These are phyloP conservation scores for Russula sp. DNA, from an alignment of 768 basidiomycete genomes.

Conservation along the genomic window DNA sequence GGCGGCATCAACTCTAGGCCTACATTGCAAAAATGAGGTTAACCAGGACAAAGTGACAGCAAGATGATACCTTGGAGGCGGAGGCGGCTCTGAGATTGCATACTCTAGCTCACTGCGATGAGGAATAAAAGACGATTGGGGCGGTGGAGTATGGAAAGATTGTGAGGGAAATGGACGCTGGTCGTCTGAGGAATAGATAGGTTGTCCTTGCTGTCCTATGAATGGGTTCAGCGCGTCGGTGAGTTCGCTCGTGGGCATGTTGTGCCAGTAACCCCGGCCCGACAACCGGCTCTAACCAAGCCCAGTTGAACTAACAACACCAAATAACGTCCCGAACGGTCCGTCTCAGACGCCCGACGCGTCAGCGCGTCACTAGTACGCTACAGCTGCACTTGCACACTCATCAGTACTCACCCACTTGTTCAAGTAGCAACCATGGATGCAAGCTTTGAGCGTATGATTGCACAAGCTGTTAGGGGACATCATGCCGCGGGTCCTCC, in stretches of 20 bases:
- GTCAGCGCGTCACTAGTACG: background rate
- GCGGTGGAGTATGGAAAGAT: constrained; percentile 1
- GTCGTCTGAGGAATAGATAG: constrained; percentile 5
- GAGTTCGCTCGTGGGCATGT: constrained; percentile 65
- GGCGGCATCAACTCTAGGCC: constrained; percentile 22
- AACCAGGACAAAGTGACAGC: background rate
- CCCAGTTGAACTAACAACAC: background rate
- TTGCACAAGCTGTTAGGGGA: constrained; percentile 28
- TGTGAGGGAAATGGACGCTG: background rate
- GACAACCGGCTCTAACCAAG: background rate
- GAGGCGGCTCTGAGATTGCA: constrained; percentile 42
- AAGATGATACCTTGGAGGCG: constrained; percentile 23
- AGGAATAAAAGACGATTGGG: constrained; percentile 27
- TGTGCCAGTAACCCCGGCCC: constrained; percentile 8
- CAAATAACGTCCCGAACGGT: background rate
- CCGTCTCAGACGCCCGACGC: constrained; percentile 20
- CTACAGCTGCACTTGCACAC: background rate
- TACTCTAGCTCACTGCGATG: constrained; percentile 61
- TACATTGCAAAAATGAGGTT: background rate
- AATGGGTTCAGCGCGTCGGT: constrained; percentile 73
- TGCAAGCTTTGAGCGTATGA: constrained; percentile 29
- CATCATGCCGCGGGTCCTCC: constrained; percentile 22
- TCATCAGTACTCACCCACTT: too few relatives aligned
- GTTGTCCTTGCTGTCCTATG: constrained; percentile 34
- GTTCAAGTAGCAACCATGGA: constrained; percentile 23